phyloP scores from a whole-genome alignment of 106 monocot species.

The Dendrobium catenatum region DNA sequence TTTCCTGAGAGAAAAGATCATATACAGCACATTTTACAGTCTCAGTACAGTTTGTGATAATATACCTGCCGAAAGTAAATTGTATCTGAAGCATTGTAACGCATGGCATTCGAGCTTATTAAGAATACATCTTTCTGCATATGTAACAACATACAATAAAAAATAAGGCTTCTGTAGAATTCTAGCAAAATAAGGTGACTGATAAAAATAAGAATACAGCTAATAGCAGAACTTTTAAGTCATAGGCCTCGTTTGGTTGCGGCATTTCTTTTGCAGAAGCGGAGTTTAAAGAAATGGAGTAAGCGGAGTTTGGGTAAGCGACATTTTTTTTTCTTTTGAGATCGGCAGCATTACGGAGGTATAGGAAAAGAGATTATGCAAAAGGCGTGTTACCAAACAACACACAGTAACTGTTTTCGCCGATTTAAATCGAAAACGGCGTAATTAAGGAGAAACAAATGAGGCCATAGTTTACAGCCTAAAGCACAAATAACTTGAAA shows the following conservation, averaged over 20 bases:
- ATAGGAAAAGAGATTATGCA: too few relatives aligned
- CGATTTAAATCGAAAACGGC: too few relatives aligned
- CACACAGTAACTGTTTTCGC: too few relatives aligned
- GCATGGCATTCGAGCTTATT: conserved; percentile 88
- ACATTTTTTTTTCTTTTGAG: too few relatives aligned
- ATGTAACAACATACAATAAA: not conserved
- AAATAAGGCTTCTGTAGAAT: not conserved
- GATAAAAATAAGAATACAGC: not conserved
- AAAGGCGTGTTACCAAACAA: too few relatives aligned
- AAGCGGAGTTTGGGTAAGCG: too few relatives aligned
- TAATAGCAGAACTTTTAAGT: too few relatives aligned
- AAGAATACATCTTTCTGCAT: conserved; percentile 79
- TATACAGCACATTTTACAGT: not conserved
- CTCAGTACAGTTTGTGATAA: not conserved
- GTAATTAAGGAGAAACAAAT: not conserved
- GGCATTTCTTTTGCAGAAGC: too few relatives aligned
- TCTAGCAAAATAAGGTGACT: not conserved
- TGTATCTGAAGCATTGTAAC: conserved; percentile 80
- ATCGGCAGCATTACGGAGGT: too few relatives aligned
- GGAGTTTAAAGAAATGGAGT: too few relatives aligned
- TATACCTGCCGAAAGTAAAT: conserved; percentile 82
- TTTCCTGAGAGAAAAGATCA: not conserved
- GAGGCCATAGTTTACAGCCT: not conserved
- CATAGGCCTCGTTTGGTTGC: too few relatives aligned
- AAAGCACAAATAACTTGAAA: not conserved